Conservation (phyloP, 1,139 yeast genomes). For the Nematodospora anomalae region DNA sequence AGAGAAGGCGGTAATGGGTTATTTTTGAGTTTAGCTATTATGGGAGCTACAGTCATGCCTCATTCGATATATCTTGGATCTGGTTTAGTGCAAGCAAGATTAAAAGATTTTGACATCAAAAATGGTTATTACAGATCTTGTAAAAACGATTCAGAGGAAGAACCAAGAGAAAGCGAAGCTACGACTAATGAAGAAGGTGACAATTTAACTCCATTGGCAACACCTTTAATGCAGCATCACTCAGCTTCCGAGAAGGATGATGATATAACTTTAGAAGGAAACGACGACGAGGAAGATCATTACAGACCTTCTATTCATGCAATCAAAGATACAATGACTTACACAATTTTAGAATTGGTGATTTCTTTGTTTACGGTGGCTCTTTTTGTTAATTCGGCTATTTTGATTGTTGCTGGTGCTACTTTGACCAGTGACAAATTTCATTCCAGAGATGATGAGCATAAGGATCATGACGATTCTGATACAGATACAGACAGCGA, state of each 20-base stretch:
- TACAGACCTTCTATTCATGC: slow-evolving; percentile 71
- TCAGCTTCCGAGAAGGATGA: slow-evolving; percentile 24
- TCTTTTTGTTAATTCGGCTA: slow-evolving; percentile 76
- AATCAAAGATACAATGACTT: slow-evolving; percentile 64
- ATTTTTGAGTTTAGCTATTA: slow-evolving; percentile 82
- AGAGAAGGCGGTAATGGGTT: slow-evolving; percentile 67
- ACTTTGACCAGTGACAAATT: slow-evolving; percentile 40
- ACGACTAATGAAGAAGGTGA: slow-evolving; percentile 19
- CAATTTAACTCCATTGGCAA: slow-evolving; percentile 13
- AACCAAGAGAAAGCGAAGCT: slow-evolving; percentile 4
- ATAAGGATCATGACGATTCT: slow-evolving; percentile 58
- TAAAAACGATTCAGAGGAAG: slow-evolving; percentile 4
- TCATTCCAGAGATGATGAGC: slow-evolving; percentile 17
- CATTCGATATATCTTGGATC: slow-evolving; percentile 91
- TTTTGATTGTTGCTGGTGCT: slow-evolving; percentile 74
- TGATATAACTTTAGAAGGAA: slow-evolving; percentile 23
- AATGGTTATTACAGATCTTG: slow-evolving; percentile 51
- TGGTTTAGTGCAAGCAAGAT: slow-evolving; percentile 87
- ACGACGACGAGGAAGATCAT: slow-evolving; percentile 27
- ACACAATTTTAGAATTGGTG: slow-evolving; percentile 64
- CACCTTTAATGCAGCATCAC: slow-evolving; percentile 8
- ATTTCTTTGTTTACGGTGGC: slow-evolving; percentile 74
- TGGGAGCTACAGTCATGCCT: slow-evolving; percentile 99
- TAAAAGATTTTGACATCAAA: slow-evolving; percentile 75
- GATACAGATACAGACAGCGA: slow-evolving; percentile 45